Base-by-base conservation (phyloP, 2,329 filamentous ascomycete species). In the Zymoseptoria brevis region DNA sequence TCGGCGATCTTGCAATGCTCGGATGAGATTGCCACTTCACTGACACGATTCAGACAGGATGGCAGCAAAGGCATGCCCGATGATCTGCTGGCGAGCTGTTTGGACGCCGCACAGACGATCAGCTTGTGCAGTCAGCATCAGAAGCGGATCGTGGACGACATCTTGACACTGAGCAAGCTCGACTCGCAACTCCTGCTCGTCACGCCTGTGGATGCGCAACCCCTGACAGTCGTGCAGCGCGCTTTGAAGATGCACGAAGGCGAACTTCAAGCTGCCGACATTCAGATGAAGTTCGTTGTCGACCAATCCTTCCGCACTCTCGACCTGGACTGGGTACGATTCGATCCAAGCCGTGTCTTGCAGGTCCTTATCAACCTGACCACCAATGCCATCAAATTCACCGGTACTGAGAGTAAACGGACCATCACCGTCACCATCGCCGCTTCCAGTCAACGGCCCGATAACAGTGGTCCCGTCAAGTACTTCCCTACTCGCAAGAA, bases 331-430 rank as follows among this genome's bases (percentile, higher is more conserved):
- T 90, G 84, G 78, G 83, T 91, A 49, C 87, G 82, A 63, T 77
- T 90, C 26, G 89, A 93, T 69, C 86, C 89, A 0, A 87, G 86
- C 16, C 81, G 89, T 22, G 84, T 93, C 54, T 81, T 88, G 55
- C 89, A 93, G 72, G 87, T 92, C 0, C 77, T 92, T 3, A 90
- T 93, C 71, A 93, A 93, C 66, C 79, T 93, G 1, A 82, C 89
- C 8, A 89, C 88, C 7, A 93, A 93, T 67, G 87, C 88, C 0
- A 86, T 93, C 72, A 93, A 93, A 67, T 93, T 92, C 69, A 93
- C 89, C 0, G 84, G 84, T 41, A 79, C 79, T 0, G 83, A 86
- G 19, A 78, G 79, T 16, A 81, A 77, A 11, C 81, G 85, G 7
- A 82, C 83, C 3, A 90, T 91, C 62, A 79, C 79, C 6, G 83